Evolutionary conservation across 768 basidiomycete genomes (phyloP).

Genomic region (Agaricus subrufescens): DNA sequence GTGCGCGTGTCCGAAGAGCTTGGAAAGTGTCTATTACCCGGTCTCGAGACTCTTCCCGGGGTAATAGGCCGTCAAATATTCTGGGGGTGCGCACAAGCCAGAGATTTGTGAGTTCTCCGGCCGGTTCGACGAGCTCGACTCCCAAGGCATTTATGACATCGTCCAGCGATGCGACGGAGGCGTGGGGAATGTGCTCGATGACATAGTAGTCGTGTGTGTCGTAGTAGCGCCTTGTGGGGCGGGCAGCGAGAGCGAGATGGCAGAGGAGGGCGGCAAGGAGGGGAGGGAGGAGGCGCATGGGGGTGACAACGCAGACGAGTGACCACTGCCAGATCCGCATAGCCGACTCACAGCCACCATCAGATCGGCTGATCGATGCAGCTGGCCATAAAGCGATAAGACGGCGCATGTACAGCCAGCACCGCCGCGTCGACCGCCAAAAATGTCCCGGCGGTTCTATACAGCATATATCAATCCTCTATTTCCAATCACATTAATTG

Average conservation of each 20-base stretch:
- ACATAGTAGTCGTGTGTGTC: conserved; percentile 80
- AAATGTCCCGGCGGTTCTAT: too few species aligned
- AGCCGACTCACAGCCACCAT: too few species aligned
- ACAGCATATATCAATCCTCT: too few species aligned
- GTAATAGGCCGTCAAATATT: conserved; percentile 19
- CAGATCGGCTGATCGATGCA: too few species aligned
- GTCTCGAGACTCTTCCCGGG: conserved; percentile 34
- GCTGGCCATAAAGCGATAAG: too few species aligned
- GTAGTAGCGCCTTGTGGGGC: conserved; percentile 50
- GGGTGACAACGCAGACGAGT: conserved; percentile 20
- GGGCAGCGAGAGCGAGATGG: conserved; percentile 18
- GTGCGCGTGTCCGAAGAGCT: conserved; percentile 33
- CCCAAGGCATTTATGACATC: conserved; percentile 59
- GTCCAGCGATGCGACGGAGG: conserved; percentile 39
- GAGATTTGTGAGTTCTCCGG: conserved; percentile 74
- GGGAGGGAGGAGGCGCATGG: conserved; percentile 25
- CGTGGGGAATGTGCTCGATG: conserved; percentile 54
- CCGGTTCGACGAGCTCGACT: conserved; percentile 84
- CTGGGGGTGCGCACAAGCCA: conserved; percentile 76
- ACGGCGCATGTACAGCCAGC: conserved; percentile 8
- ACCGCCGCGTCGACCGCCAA: background rate
- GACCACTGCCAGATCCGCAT: too few species aligned
- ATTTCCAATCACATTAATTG: too few species aligned
- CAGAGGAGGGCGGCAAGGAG: conserved; percentile 13
- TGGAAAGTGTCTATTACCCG: conserved; percentile 47